Base-by-base conservation (phyloP, 1,284 basidiomycete genomes). In the Ceratobasidium papillatum region DNA sequence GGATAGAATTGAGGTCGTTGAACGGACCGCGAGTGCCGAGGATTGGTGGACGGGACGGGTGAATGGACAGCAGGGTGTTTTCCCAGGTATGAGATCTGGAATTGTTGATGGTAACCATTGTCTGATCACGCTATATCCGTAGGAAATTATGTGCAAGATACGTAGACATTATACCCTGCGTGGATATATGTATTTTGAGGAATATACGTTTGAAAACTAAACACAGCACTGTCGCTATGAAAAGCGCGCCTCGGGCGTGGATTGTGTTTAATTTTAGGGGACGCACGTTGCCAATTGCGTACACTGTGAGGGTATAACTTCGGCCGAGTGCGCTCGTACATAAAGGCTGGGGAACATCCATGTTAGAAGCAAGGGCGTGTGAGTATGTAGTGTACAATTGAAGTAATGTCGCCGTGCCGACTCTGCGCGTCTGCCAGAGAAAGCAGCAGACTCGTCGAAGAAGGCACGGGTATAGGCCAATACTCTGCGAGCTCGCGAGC, bases 11-110 rank as follows among this genome's bases (percentile, higher is more conserved):
- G 95, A 98, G 83, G 87, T 99, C 71, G 87, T 98, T 36, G 92
- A 98, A 83, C 89, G 91, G 80, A 93, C 93, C 12, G 89, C 88
- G 1, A 95, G 90, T 78, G 83, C 91, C 27, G 95, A 99, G 80
- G 98, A 99, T 81, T 99, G 97, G 97, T 99, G 97, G 97, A 99
- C 96, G 9, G 98, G 97, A 4, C 87, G 88, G 78, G 68, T 99
- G 77, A 90, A 94, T 78, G 96, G 96, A 0, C 82, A 83, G 75
- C 89, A 95, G 81, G 98, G 98, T 25, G 92, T 98, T 32, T 99
- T 99, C 84, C 97, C 97, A 71, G 97, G 96, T 86, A 86, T 77
- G 68, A 2, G 22, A 43, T 58, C 41, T 58, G 19, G 8, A 1
- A 11, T 25, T n/a, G n/a, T 43, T 45, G 27, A 59, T 25, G 5